Conservation (phyloP, 352 stramenopile genomes). For the Globisporangium sylvaticum region DNA sequence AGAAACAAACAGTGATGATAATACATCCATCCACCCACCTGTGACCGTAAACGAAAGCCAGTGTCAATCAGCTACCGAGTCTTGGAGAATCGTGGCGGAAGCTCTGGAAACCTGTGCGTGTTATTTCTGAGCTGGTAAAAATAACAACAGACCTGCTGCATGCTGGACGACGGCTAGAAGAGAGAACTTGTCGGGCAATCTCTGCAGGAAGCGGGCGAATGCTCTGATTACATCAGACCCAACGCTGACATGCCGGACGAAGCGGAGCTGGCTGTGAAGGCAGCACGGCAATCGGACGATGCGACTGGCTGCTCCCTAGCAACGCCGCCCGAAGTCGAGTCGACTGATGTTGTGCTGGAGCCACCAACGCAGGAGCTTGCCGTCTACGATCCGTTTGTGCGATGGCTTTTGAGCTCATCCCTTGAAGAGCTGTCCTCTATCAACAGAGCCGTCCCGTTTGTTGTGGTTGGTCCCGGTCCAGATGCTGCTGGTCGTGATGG, state of each 20-base stretch:
- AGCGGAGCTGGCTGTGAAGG: background rate
- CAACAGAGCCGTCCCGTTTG: constrained; percentile 25
- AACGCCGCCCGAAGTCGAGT: constrained; percentile 7
- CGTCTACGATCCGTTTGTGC: constrained; percentile 53
- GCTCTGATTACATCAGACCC: constrained; percentile 7
- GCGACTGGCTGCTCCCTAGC: no score
- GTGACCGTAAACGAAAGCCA: constrained; percentile 7
- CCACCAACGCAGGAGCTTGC: constrained; percentile 34
- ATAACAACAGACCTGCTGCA: background rate
- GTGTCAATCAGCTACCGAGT: background rate
- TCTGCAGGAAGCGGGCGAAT: background rate
- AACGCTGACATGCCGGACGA: constrained; percentile 7
- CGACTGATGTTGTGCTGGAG: constrained; percentile 18
- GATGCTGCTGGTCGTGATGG: background rate
- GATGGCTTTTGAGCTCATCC: constrained; percentile 45
- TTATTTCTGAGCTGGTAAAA: constrained; percentile 11
- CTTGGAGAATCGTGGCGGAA: background rate
- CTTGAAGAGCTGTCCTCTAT: constrained; percentile 41
- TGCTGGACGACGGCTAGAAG: background rate
- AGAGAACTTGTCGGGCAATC: constrained; percentile 4
- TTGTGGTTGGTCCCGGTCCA: background rate
- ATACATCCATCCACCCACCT: constrained; percentile 7
- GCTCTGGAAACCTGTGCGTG: background rate
- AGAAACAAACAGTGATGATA: background rate
- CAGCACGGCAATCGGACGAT: background rate